Percentiles rank a stretch among this genome's conserved stretches.
phyloP scores from a whole-genome alignment of 805 yeast genomes.

The Myxozyma monticola region DNA sequence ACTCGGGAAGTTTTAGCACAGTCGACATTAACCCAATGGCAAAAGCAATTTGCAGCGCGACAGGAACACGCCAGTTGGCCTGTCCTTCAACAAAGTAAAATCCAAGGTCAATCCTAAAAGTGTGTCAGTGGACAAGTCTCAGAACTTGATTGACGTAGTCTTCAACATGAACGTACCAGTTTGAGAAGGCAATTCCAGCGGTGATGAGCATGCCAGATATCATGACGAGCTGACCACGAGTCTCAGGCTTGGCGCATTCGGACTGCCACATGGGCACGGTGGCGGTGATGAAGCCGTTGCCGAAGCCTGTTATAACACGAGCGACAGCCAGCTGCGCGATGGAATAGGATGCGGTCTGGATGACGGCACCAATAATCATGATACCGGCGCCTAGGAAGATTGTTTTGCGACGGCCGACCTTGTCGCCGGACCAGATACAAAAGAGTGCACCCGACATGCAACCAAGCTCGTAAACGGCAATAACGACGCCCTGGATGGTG shows the following conservation, averaged over 20 bases:
- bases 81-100: constrained; percentile 51
- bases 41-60: constrained; percentile 68
- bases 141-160: neutral
- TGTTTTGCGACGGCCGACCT: constrained; percentile 63
- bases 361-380: constrained; percentile 58
- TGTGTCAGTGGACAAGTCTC: no score
- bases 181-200: constrained; percentile 74
- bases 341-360: constrained; percentile 56
- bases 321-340: constrained; percentile 75
- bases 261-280: constrained; percentile 82
- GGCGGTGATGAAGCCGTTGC: constrained; percentile 73
- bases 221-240: constrained; percentile 66
- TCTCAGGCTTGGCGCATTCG: constrained; percentile 65
- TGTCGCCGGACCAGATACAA: constrained; percentile 62
- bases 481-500: constrained; percentile 23
- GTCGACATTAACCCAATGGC: constrained; percentile 55
- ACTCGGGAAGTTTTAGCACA: constrained; percentile 69
- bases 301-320: constrained; percentile 70
- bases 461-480: constrained; percentile 63
- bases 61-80: constrained; percentile 74
- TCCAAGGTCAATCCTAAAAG: constrained; percentile 64
- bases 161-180: constrained; percentile 39
- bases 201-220: constrained; percentile 71
- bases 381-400: constrained; percentile 57
- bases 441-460: constrained; percentile 72